Base-by-base conservation (phyloP, 352 stramenopile species). In the Globisporangium spinosum region DNA sequence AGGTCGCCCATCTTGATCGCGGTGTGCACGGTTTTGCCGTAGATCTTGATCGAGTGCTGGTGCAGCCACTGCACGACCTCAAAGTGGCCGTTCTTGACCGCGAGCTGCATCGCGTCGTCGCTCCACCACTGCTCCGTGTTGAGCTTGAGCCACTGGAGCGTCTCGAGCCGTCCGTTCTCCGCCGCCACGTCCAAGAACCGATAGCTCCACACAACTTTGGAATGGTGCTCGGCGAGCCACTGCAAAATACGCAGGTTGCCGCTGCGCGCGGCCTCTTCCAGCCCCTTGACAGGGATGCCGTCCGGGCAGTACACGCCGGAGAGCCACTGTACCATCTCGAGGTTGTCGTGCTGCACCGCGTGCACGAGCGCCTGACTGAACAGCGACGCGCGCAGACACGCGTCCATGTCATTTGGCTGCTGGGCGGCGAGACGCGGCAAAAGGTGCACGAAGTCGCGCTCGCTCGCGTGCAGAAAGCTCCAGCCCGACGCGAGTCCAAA, bases 51-150 rank as follows among this genome's bases (percentile, higher is more conserved):
- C 45, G 55, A 60, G 65, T 70, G 45, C 34, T 58, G 38, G 22
- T 70, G 65, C 6, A 70, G 57, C 65, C 65, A 70, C 22, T 70
- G 51, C 3, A 70, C 65, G 15, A 70, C 58, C 3, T 32, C 53
- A 4, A 68, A 35, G 35, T 68, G 62, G 38, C 62, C 62, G 40
- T 68, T 51, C n/a, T 43, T 40, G 22, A 63, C 64, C 12, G 64
- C 64, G 5, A 69, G 29, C 45, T 66, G 61, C 61, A 66, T 66
- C 23, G 61, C 61, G 45, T 66, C 61, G 61, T 66, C 61, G 47
- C 61, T 66, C 61, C 61, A 66, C 61, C 61, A 66, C 47, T 66
- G 61, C 29, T 59, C 61, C 2, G 47, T 59, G 32, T 66, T 38
- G 7, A 45, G 23, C n/a, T 66, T 66, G 32, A 66, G 61, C 61